A percentile compares a stretch with the other conserved stretches of the same genome.
Conservation (phyloP, 352 stramenopile genomes). For the Globisporangium takayamanum region DNA sequence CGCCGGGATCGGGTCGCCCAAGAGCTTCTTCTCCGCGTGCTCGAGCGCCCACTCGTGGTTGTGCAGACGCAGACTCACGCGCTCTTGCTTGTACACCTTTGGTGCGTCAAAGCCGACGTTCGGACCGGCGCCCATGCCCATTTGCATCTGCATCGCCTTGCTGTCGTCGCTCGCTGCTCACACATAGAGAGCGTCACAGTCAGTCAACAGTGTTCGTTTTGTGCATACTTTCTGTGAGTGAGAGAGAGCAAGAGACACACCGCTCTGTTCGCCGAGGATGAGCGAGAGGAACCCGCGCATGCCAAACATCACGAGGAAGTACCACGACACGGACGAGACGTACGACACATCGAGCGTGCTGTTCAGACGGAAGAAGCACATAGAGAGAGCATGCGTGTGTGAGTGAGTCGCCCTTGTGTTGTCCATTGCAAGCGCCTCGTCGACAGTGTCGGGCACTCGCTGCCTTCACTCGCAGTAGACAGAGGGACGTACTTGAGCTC, state of each 20-base stretch:
- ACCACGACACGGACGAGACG: slow-evolving; percentile 96
- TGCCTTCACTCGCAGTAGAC: neutral
- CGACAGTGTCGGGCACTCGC: neutral
- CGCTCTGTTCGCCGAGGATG: slow-evolving; percentile 90
- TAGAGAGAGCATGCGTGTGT: neutral
- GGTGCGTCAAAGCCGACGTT: slow-evolving; percentile 88
- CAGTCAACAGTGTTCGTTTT: neutral
- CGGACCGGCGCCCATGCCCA: slow-evolving; percentile 82
- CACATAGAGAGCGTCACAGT: neutral
- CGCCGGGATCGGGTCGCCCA: slow-evolving; percentile 60
- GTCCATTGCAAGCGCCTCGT: neutral
- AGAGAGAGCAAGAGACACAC: slow-evolving; percentile 22
- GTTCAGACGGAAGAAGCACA: neutral
- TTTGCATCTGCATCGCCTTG: slow-evolving; percentile 90
- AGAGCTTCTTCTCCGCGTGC: slow-evolving; percentile 76
- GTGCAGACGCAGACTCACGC: slow-evolving; percentile 76
- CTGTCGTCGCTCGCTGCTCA: slow-evolving; percentile 71
- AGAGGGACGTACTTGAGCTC: slow-evolving; percentile 77
- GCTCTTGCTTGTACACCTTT: slow-evolving; percentile 88
- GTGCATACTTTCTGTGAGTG: neutral
- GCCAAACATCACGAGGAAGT: slow-evolving; percentile 99
- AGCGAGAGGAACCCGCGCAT: slow-evolving; percentile 95
- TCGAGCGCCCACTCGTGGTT: slow-evolving; percentile 79
- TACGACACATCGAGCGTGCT: slow-evolving; percentile 97
- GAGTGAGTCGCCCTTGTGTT: neutral